Percentiles rank a stretch among this genome's conserved stretches.
Conservation (phyloP, 2,329 filamentous ascomycete species). For the Tolypocladium nubicola region DNA sequence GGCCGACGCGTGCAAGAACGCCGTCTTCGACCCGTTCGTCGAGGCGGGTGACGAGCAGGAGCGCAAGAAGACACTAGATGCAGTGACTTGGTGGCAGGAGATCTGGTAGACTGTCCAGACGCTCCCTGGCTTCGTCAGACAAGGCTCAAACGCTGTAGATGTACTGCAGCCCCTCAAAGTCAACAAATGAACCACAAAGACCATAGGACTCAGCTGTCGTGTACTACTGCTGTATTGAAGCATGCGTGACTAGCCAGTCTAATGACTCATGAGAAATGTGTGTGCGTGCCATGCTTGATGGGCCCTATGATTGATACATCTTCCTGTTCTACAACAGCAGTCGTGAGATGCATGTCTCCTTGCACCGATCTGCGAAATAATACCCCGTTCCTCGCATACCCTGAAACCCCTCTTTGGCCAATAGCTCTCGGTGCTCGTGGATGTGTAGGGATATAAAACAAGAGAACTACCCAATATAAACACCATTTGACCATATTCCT, state of each 20-base stretch:
- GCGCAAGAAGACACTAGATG: constrained; percentile 25
- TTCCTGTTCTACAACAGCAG: background rate
- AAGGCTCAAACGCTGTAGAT: background rate
- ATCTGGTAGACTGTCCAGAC: constrained; percentile 34
- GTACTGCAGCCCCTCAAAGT: background rate
- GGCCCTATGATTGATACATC: background rate
- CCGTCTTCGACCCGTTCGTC: constrained; percentile 38
- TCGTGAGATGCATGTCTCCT: background rate
- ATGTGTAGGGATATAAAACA: background rate
- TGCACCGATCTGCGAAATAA: background rate
- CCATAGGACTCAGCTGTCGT: too few relatives aligned
- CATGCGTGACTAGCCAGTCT: background rate
- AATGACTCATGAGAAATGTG: background rate
- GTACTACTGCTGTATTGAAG: background rate
- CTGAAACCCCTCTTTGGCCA: background rate
- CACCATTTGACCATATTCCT: background rate
- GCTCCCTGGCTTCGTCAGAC: background rate
- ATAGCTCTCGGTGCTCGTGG: background rate
- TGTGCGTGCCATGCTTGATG: background rate
- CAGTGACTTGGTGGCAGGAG: constrained; percentile 44
- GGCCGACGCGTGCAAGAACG: constrained; percentile 42
- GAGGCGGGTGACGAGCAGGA: constrained; percentile 24
- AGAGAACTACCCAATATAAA: background rate
- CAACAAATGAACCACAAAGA: too few relatives aligned
- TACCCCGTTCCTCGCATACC: background rate